Evolutionary conservation across 1,284 basidiomycete genomes (phyloP).

Genomic region (Cryptococcus neoformans): DNA sequence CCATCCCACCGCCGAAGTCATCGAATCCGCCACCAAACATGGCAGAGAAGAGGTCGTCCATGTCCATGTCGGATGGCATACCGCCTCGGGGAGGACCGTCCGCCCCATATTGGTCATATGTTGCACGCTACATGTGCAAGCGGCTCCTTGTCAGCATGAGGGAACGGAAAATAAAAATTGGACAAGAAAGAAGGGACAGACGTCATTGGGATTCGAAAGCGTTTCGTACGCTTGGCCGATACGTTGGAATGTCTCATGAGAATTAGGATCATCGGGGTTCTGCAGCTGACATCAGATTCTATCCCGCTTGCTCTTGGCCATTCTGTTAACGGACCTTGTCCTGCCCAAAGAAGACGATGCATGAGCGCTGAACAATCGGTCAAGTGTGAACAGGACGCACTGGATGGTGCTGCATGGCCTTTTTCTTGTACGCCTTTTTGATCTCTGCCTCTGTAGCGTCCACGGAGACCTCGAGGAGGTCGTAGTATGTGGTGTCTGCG

Average conservation of each 20-base stretch:
- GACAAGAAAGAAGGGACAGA: constrained; percentile 7
- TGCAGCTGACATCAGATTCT: constrained; percentile 6
- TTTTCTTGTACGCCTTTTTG: constrained; percentile 87
- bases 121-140: constrained; percentile 55
- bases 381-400: constrained; percentile 53
- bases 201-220: constrained; percentile 66
- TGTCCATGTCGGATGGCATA: constrained; percentile 57
- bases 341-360: not conserved
- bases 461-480: constrained; percentile 67
- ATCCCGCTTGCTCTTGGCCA: not conserved
- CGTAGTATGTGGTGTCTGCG: constrained; percentile 56
- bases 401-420: constrained; percentile 87
- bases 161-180: not conserved
- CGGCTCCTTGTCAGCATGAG: too few species aligned
- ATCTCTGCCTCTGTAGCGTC: constrained; percentile 72
- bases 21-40: constrained; percentile 60
- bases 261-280: constrained; percentile 54
- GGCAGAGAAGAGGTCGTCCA: constrained; percentile 70
- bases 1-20: constrained; percentile 51
- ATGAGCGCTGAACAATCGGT: not conserved
- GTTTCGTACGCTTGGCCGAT: constrained; percentile 90
- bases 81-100: constrained; percentile 49
- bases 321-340: constrained; percentile 51
- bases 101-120: constrained; percentile 79
- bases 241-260: constrained; percentile 75